phyloP scores from a whole-genome alignment of 176 grass and related monocot species.

The Oryza meyeriana region DNA sequence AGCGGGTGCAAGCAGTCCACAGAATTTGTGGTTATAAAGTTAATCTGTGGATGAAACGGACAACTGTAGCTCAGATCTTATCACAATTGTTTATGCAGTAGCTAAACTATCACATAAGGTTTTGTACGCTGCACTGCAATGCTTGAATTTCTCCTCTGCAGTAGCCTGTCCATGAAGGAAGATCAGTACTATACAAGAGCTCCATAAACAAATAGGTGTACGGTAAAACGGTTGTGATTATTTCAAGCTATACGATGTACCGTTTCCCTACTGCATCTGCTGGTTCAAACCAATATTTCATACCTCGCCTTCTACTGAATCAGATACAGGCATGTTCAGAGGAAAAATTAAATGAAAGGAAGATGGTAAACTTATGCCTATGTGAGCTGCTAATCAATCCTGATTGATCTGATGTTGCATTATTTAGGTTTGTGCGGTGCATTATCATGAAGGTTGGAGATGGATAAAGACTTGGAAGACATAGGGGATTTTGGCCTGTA shows the following conservation, averaged over 20 bases:
- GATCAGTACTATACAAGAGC: background rate
- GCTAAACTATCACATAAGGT: conserved; percentile 66
- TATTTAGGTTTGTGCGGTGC: conserved; percentile 2
- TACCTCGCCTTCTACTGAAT: conserved; percentile 3
- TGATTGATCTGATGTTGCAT: conserved; percentile 14
- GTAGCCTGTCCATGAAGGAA: conserved; percentile 48
- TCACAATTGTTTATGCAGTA: conserved; percentile 27
- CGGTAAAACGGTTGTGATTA: conserved; percentile 3
- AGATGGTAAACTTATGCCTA: background rate
- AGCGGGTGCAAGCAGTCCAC: background rate
- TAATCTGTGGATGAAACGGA: conserved; percentile 8
- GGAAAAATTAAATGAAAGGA: background rate
- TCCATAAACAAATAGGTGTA: background rate
- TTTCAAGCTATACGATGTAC: conserved; percentile 11
- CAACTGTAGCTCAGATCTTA: conserved; percentile 17
- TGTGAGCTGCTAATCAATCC: background rate
- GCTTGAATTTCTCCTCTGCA: conserved; percentile 95
- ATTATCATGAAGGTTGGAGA: conserved; percentile 2
- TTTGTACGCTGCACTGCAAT: conserved; percentile 86
- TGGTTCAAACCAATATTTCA: background rate
- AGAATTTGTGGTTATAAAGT: background rate
- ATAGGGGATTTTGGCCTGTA: background rate
- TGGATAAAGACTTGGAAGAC: background rate
- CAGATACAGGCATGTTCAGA: background rate
- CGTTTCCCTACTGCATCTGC: background rate